Evolutionary conservation across 2,329 filamentous ascomycete genomes (phyloP).

Genomic region (Penicillium palitans): DNA sequence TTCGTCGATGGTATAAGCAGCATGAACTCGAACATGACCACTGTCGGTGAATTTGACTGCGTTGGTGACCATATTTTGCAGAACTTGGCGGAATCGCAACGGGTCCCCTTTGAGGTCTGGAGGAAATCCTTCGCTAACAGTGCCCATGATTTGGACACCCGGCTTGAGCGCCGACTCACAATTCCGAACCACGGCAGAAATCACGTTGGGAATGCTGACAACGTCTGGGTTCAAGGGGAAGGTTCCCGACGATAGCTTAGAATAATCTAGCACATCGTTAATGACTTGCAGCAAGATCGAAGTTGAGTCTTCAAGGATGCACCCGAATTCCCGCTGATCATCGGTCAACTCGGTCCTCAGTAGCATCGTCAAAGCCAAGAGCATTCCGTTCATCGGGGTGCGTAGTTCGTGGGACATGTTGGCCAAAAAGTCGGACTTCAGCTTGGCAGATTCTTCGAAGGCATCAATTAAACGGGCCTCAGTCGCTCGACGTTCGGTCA

Average conservation of each 20-base stretch:
- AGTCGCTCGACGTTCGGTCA: conserved; percentile 57
- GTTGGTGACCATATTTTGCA: conserved; percentile 64
- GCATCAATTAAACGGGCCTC: conserved; percentile 58
- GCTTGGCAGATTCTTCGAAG: conserved; percentile 62
- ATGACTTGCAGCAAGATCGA: conserved; percentile 61
- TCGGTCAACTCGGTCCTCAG: conserved; percentile 54
- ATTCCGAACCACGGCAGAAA: conserved; percentile 53
- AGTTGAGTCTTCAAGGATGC: conserved; percentile 61
- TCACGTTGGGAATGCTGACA: conserved; percentile 48
- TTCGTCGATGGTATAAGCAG: conserved; percentile 45
- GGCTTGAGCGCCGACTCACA: conserved; percentile 51
- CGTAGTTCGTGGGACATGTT: conserved; percentile 67
- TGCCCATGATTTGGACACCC: conserved; percentile 47
- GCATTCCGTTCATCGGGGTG: conserved; percentile 65
- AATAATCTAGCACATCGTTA: conserved; percentile 68
- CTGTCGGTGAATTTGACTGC: conserved; percentile 63
- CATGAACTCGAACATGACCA: conserved; percentile 52
- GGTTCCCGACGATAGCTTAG: conserved; percentile 61
- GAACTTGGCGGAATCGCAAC: conserved; percentile 60
- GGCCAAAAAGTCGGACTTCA: conserved; percentile 63
- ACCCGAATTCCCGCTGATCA: conserved; percentile 58
- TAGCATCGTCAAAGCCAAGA: conserved; percentile 60
- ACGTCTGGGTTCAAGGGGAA: conserved; percentile 58
- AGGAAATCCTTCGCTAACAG: conserved; percentile 50
- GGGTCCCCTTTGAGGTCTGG: conserved; percentile 57